Base-by-base conservation (phyloP, 2,329 filamentous ascomycete species). In the Penicillium palitans region DNA sequence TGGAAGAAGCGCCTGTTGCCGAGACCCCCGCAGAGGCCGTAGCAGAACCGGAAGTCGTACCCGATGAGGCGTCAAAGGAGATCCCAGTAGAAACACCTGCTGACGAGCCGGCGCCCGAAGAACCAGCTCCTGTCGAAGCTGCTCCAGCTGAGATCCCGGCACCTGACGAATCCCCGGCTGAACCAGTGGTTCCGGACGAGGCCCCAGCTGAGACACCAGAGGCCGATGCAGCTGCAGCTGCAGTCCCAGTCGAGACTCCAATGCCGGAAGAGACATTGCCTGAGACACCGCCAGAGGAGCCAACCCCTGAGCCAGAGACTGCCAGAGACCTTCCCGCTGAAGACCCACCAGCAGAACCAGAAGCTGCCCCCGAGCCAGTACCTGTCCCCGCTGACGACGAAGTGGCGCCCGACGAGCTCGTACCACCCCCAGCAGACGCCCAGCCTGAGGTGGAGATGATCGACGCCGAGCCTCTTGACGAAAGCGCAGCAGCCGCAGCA, bases 401-500 rank as follows among this genome's bases (percentile, higher is more conserved):
- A 37, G 27, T 52, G 7, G 52, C 59, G 19, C 47, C 51, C 13
- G 52, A 61, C 19, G 57, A 59, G n/a, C 13, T 44, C 6, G 45
- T 49, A 19, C 44, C 55, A 44, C 40, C 37, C n/a, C 24, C 50
- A 33, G 52, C 37, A 13, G 55, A 58, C n/a, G 4, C 39, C 35
- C 31, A n/a, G 13, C 53, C 13, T 2, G 57, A 57, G 17, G 41
- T 46, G 21, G 47, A 47, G n/a, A 52, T 57, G 21, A 33, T 51
- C 24, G 47, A 46, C 4, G 56, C 45, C 4, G 45, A 47, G 19
- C 52, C 52, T 42, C 25, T 58, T 6, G 35, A 45, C n/a, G 59
- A 62, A 53, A 53, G 51, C 13, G 61, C 47, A 42, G 66, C 56
- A 29, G 57, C 56, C 4, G 52, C 50, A 31, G 52, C 51, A 15